A percentile compares a stretch with the other conserved stretches of the same genome.
phyloP scores from a whole-genome alignment of 2,329 filamentous ascomycete genomes.

The Ambrosiella xylebori region DNA sequence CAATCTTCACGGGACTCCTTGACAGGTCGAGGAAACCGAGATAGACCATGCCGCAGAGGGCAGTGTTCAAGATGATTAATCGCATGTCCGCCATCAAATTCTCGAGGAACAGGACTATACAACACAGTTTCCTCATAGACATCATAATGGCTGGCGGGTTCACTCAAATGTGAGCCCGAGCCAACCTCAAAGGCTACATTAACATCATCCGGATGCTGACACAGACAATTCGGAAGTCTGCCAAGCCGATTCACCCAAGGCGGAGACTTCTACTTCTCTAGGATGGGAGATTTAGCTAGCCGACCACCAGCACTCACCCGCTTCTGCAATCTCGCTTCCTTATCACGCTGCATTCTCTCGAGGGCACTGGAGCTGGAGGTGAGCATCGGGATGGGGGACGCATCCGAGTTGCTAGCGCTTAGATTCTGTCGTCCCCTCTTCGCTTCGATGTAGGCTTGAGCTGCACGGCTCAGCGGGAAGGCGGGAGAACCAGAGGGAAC shows the following conservation, averaged over 20 bases:
- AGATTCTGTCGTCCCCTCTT: conserved; percentile 37
- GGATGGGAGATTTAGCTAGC: conserved; percentile 47
- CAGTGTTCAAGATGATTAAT: too few relatives aligned
- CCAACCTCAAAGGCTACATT: neutral
- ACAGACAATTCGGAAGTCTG: conserved; percentile 8
- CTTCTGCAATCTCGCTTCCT: conserved; percentile 56
- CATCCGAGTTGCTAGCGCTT: conserved; percentile 34
- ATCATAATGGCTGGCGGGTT: neutral
- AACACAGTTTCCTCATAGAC: neutral
- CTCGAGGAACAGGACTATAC: neutral
- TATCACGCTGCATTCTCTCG: conserved; percentile 35
- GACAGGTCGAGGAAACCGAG: neutral
- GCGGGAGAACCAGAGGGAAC: conserved; percentile 60
- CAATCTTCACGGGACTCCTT: neutral
- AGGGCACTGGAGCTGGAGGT: conserved; percentile 31
- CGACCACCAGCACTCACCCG: conserved; percentile 61
- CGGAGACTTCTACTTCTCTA: conserved; percentile 36
- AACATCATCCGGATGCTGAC: conserved; percentile 1
- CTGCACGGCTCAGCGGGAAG: conserved; percentile 66
- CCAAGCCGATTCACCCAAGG: conserved; percentile 15
- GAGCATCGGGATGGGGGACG: conserved; percentile 30
- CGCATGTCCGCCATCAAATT: neutral
- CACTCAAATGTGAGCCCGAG: neutral
- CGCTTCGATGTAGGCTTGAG: conserved; percentile 71
- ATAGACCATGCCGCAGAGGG: too few relatives aligned